Base-by-base conservation (phyloP, 441 rosid genomes). In the Dalechampia spathulata region DNA sequence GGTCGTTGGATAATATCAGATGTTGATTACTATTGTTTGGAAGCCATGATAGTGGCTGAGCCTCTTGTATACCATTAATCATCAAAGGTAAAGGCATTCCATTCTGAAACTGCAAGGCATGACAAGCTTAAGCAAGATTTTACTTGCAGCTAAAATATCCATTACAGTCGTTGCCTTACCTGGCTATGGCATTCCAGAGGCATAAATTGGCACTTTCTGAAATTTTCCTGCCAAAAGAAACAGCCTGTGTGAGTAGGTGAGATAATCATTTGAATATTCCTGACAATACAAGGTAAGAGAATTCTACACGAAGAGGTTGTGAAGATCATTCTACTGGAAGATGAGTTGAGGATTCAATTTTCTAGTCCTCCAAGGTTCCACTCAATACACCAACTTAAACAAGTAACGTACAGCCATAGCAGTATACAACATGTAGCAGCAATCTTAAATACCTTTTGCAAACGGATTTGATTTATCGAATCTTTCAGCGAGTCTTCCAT, bases 401-500 rank as follows among this genome's bases (percentile, higher is more conserved):
- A 3, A 43, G 41, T 40, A 40, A 55, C 16, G 11, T 17, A 25
- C 0, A 38, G 36, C 38, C 22, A 28, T 12, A 27, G 11, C 27
- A 27, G 1, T 26, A 43, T 9, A 7, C 23, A 41, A 15, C 41
- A 11, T 17, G 6, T 7, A 38, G 58, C 27, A 49, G 7, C 63
- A 30, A n/a, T n/a, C n/a, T n/a, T n/a, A n/a, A n/a, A 57, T 49
- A 86, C 96, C 88, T 84, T 82, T 44, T 81, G 85, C 40, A 69
- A 37, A 49, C 46, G 76, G 55, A 86, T 62, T 57, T 68, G 71
- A 48, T 73, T 79, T 58, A 90, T 65, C 19, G 92, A 87, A 58
- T 80, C 78, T 53, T 79, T 75, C 23, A 87, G 78, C 9, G 85
- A 85, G 47, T 83, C 83, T 72, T 90, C 98, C 90, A 90, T 80